Percentiles rank a stretch among this genome's conserved stretches.
phyloP scores from a whole-genome alignment of 2,329 filamentous ascomycete genomes.

The Coniochaeta prunicola region DNA sequence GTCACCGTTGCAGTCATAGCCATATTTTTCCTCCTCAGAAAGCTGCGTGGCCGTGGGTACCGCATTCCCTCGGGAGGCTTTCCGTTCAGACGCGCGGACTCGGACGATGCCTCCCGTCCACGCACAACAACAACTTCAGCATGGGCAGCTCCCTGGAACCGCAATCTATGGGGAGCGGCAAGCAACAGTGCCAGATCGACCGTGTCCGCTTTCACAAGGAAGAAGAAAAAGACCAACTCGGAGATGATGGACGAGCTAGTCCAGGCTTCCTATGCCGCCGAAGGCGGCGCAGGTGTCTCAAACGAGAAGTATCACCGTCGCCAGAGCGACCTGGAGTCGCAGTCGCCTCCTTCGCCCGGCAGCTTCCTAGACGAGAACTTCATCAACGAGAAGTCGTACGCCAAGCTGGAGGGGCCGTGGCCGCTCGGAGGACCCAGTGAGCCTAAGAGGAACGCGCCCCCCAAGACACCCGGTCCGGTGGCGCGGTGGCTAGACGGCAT shows the following conservation, averaged over 20 bases:
- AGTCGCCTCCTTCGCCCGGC: neutral
- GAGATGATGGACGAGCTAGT: slow-evolving; percentile 1
- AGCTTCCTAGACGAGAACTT: slow-evolving; percentile 1
- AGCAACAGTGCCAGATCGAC: neutral
- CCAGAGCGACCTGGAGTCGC: neutral
- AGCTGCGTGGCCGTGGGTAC: neutral
- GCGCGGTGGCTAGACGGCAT: neutral
- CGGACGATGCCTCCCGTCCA: neutral
- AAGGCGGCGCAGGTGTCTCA: neutral
- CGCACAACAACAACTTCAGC: neutral
- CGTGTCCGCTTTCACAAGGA: neutral
- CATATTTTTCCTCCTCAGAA: neutral
- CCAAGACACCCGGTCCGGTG: neutral
- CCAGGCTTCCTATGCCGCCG: neutral
- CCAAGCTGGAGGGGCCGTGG: neutral
- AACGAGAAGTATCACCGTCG: neutral
- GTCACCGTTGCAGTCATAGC: neutral
- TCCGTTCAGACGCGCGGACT: neutral
- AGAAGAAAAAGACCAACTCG: neutral
- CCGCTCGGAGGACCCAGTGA: neutral
- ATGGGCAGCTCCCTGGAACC: neutral
- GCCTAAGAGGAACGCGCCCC: neutral
- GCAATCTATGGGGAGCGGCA: neutral
- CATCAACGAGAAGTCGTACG: slow-evolving; percentile 1
- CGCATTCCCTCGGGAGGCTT: neutral